These are phyloP conservation scores for Arthrobotrys iridis DNA, from an alignment of 2,329 filamentous ascomycete genomes.

Conservation along the genomic window DNA sequence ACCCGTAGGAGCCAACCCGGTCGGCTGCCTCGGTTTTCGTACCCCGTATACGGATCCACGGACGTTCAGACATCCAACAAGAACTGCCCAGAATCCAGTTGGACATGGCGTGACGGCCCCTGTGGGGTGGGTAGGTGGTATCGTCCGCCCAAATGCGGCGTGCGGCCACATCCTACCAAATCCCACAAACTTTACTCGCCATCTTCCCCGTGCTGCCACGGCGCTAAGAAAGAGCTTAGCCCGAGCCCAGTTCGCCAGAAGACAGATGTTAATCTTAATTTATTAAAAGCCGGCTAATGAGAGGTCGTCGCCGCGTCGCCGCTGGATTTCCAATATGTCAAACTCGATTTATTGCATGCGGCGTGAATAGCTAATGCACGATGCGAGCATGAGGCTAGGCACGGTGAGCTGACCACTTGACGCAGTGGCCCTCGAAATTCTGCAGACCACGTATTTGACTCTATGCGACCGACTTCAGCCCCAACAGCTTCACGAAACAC, in stretches of 20 bases:
- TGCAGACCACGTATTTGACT: not conserved
- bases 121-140: not conserved
- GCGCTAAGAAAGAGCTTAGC: conserved; percentile 19
- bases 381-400: not conserved
- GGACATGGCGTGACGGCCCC: conserved; percentile 20
- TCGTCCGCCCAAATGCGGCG: conserved; percentile 10
- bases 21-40: conserved; percentile 5
- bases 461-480: conserved; percentile 10
- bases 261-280: conserved; percentile 19
- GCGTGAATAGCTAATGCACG: conserved; percentile 8
- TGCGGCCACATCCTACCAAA: conserved; percentile 17
- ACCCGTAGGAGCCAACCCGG: not conserved
- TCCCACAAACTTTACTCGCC: conserved; percentile 1
- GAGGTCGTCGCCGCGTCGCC: not conserved
- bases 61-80: conserved; percentile 5
- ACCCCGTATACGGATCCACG: not conserved
- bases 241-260: not conserved
- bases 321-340: not conserved
- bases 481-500: conserved; percentile 8
- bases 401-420: not conserved
- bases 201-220: conserved; percentile 5
- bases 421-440: not conserved
- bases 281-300: conserved; percentile 37
- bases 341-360: not conserved
- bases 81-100: not conserved